Evolutionary conservation across 768 basidiomycete genomes (phyloP).

Genomic region (Exidia glandulosa): DNA sequence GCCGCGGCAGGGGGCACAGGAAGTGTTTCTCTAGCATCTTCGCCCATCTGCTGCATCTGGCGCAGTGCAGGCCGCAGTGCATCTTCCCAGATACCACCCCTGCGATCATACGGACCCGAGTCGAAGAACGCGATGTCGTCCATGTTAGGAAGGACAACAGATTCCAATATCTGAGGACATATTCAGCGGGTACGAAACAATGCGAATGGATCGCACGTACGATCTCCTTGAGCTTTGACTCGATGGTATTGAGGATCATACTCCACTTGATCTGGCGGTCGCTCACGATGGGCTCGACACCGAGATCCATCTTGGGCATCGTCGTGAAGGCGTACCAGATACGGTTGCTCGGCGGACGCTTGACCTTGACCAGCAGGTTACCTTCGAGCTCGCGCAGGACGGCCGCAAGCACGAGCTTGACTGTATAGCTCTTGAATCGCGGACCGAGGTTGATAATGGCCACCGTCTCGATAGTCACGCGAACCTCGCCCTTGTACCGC

Average conservation of each 20-base stretch:
- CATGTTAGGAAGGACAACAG: slow-evolving; percentile 94
- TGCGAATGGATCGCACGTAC: slow-evolving; percentile 31
- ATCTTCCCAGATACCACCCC: slow-evolving; percentile 87
- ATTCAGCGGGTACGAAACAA: not conserved
- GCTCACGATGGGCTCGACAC: slow-evolving; percentile 89
- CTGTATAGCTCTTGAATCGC: slow-evolving; percentile 78
- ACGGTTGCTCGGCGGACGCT: slow-evolving; percentile 89
- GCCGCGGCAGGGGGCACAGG: too few species aligned
- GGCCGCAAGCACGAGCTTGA: slow-evolving; percentile 81
- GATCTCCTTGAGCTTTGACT: slow-evolving; percentile 77
- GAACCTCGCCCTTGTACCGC: slow-evolving; percentile 75
- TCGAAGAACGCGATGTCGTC: slow-evolving; percentile 97
- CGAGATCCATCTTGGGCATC: slow-evolving; percentile 75
- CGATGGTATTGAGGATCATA: slow-evolving; percentile 84
- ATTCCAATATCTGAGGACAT: slow-evolving; percentile 68
- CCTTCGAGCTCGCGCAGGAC: slow-evolving; percentile 87
- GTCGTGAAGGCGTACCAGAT: slow-evolving; percentile 95
- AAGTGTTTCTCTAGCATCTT: too few species aligned
- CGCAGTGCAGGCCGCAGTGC: slow-evolving; percentile 27
- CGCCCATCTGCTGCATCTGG: not conserved
- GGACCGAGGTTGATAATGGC: slow-evolving; percentile 77
- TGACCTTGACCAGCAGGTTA: slow-evolving; percentile 79
- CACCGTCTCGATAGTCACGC: slow-evolving; percentile 82
- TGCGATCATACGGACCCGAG: slow-evolving; percentile 45
- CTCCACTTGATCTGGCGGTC: slow-evolving; percentile 90